phyloP scores from a whole-genome alignment of 768 basidiomycete genomes.

The Xerocomellus intermedius region DNA sequence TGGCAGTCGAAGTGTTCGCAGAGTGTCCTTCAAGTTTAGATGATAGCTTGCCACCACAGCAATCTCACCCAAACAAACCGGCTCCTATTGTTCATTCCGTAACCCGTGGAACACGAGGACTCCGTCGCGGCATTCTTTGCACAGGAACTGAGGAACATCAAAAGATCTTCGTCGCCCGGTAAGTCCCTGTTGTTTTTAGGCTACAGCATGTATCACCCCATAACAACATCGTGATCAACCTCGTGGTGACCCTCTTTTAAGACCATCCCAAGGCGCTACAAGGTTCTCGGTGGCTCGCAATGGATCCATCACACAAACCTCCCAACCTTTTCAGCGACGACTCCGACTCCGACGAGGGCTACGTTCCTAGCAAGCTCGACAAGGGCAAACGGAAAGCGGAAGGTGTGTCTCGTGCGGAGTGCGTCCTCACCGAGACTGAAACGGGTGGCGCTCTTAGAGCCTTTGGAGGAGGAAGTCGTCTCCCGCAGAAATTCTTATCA shows the following conservation, averaged over 20 bases:
- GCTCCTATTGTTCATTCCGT: not conserved
- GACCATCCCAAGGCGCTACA: not conserved
- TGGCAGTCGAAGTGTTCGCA: no score
- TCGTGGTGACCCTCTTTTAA: conserved; percentile 14
- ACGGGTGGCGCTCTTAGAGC: conserved; percentile 2
- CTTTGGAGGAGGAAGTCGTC: not conserved
- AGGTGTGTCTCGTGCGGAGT: conserved; percentile 1
- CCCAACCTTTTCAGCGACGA: conserved; percentile 9
- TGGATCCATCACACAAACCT: conserved; percentile 10
- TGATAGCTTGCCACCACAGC: no score
- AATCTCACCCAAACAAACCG: not conserved
- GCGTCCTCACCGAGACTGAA: not conserved
- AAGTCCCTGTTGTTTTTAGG: conserved; percentile 2
- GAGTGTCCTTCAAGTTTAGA: no score
- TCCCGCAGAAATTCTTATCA: not conserved
- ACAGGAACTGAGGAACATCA: no score
- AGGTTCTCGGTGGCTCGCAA: not conserved
- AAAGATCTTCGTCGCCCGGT: conserved; percentile 11
- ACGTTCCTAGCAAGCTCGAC: conserved; percentile 9
- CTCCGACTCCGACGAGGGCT: not conserved
- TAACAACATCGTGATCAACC: conserved; percentile 1
- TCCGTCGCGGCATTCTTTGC: not conserved
- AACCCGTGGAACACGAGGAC: not conserved
- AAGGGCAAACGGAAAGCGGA: conserved; percentile 22
- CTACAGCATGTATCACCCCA: conserved; percentile 6